Percentiles rank a stretch among this genome's conserved stretches.
Evolutionary conservation across 805 yeast species (phyloP).

Genomic region (Barnettozyma siamensis): DNA sequence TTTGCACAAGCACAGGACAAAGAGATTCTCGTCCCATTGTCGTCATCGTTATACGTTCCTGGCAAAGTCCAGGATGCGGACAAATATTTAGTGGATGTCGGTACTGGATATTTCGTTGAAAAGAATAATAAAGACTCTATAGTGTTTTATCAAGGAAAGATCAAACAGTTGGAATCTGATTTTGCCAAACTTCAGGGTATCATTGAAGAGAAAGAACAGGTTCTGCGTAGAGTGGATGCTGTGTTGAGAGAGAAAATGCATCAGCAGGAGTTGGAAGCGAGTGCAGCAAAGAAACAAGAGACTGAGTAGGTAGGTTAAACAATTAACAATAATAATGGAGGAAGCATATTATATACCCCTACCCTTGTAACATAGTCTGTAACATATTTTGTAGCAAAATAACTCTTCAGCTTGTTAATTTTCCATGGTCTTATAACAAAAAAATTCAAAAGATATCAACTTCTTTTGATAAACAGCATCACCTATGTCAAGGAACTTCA

Average conservation of each 20-base stretch:
- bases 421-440: too few relatives aligned
- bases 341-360: too few relatives aligned
- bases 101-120: slow-evolving; percentile 93
- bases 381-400: too few relatives aligned
- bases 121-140: slow-evolving; percentile 64
- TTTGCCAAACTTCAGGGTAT: slow-evolving; percentile 67
- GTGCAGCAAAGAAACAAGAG: background rate
- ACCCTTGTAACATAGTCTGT: too few relatives aligned
- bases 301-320: background rate
- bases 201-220: slow-evolving; percentile 65
- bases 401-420: too few relatives aligned
- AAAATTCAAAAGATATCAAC: too few relatives aligned
- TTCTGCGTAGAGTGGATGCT: slow-evolving; percentile 55
- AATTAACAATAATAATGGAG: background rate
- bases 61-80: slow-evolving; percentile 64
- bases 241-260: slow-evolving; percentile 48
- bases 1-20: slow-evolving; percentile 43
- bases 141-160: slow-evolving; percentile 66
- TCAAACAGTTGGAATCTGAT: slow-evolving; percentile 67
- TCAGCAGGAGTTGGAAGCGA: slow-evolving; percentile 29
- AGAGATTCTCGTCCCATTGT: slow-evolving; percentile 75
- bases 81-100: slow-evolving; percentile 84
- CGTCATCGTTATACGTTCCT: slow-evolving; percentile 84
- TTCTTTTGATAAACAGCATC: too few relatives aligned
- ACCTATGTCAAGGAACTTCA: slow-evolving; percentile 5